Percentiles rank a stretch among this genome's conserved stretches.
phyloP scores from a whole-genome alignment of 2,329 filamentous ascomycete species.

The Juglanconis oblonga region DNA sequence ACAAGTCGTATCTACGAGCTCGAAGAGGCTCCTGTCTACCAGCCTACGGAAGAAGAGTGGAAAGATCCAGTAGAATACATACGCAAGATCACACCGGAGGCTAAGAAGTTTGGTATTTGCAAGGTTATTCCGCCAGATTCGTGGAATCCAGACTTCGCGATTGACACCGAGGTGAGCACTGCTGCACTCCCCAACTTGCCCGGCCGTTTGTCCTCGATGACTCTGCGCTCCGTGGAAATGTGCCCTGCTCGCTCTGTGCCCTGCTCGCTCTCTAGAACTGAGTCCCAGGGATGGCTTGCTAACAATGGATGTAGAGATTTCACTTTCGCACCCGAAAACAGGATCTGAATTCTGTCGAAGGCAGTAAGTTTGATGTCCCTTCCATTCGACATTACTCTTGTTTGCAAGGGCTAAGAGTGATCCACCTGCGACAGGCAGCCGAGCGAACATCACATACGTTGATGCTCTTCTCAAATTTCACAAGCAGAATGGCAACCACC shows the following conservation, averaged over 20 bases:
- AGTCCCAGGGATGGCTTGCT: background rate
- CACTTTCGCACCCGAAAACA: slow-evolving; percentile 96
- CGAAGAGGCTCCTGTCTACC: slow-evolving; percentile 85
- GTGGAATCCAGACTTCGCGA: slow-evolving; percentile 94
- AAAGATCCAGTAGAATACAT: slow-evolving; percentile 93
- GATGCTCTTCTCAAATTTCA: slow-evolving; percentile 95
- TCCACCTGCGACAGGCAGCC: slow-evolving; percentile 63
- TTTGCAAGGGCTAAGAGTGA: slow-evolving; percentile 32
- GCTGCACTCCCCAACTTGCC: background rate
- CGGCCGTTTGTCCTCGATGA: background rate
- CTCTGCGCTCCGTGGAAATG: background rate
- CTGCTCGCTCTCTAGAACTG: too few species aligned
- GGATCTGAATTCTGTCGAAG: slow-evolving; percentile 96
- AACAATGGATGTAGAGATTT: slow-evolving; percentile 64
- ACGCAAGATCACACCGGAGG: slow-evolving; percentile 84
- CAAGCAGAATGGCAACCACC: slow-evolving; percentile 90
- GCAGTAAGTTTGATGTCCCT: slow-evolving; percentile 65
- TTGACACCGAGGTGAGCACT: slow-evolving; percentile 86
- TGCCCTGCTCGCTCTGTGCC: background rate
- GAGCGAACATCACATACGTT: slow-evolving; percentile 92
- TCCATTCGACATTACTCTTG: slow-evolving; percentile 2
- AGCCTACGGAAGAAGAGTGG: slow-evolving; percentile 90
- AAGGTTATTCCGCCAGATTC: slow-evolving; percentile 91
- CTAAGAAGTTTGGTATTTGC: slow-evolving; percentile 83
- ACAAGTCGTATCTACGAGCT: slow-evolving; percentile 79